These are phyloP conservation scores for Saccharum hybrid DNA, from an alignment of 202 grass and related monocot species.

Conservation along the genomic window DNA sequence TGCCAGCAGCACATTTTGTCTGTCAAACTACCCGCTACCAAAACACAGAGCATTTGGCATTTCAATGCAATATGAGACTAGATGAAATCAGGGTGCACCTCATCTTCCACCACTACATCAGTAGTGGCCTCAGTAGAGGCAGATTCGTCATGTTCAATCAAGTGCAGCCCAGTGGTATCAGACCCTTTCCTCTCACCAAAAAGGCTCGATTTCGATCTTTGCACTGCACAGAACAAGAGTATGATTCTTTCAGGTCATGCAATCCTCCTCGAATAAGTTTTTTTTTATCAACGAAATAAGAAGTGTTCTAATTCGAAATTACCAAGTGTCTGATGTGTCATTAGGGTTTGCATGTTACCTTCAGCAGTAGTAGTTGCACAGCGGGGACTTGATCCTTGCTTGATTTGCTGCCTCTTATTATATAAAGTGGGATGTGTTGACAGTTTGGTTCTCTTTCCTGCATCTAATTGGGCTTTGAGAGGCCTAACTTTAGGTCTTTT, in stretches of 20 bases:
- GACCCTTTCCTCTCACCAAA: constrained; percentile 33
- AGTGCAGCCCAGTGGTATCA: constrained; percentile 19
- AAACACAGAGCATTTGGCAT: not conserved
- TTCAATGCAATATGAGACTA: constrained; percentile 25
- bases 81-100: constrained; percentile 84
- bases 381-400: constrained; percentile 26
- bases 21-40: constrained; percentile 26
- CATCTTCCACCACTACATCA: constrained; percentile 65
- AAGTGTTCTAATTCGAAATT: not conserved
- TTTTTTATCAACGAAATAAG: not conserved
- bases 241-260: not conserved
- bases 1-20: constrained; percentile 32
- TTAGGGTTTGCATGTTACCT: constrained; percentile 40
- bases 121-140: constrained; percentile 39
- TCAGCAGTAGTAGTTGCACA: constrained; percentile 39
- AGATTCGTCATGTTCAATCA: constrained; percentile 26
- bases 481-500: constrained; percentile 47
- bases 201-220: constrained; percentile 54
- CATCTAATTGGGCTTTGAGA: constrained; percentile 30
- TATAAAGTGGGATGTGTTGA: constrained; percentile 22
- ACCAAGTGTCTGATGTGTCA: not conserved
- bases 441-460: constrained; percentile 28
- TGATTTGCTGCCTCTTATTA: constrained; percentile 53
- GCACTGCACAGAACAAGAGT: constrained; percentile 41
- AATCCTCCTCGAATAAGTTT: not conserved